Evolutionary conservation across 1,284 basidiomycete genomes (phyloP).

Genomic region (Austroboletus novae-zelandiae): DNA sequence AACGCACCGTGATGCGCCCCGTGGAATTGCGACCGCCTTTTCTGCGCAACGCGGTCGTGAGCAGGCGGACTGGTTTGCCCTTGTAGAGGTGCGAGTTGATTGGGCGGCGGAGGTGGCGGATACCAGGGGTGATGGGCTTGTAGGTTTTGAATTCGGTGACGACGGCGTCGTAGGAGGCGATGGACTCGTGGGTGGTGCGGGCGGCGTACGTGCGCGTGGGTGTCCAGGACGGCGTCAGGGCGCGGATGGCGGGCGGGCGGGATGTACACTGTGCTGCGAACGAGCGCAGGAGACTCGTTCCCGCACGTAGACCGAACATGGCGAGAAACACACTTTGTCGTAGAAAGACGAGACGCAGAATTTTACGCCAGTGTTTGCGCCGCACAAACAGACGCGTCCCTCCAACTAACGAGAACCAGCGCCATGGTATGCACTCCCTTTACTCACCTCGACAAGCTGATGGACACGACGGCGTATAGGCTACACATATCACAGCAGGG

Average conservation of each 20-base stretch:
- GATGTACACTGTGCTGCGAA: slow-evolving; percentile 6
- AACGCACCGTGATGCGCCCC: slow-evolving; percentile 88
- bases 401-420: slow-evolving; percentile 8
- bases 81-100: slow-evolving; percentile 81
- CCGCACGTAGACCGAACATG: slow-evolving; percentile 21
- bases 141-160: slow-evolving; percentile 80
- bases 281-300: slow-evolving; percentile 13
- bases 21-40: slow-evolving; percentile 85
- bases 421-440: slow-evolving; percentile 18
- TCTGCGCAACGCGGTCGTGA: slow-evolving; percentile 82
- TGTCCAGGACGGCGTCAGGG: background rate
- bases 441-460: slow-evolving; percentile 4
- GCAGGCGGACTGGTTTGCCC: slow-evolving; percentile 78
- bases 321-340: background rate
- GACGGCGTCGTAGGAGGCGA: slow-evolving; percentile 35
- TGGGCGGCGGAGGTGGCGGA: slow-evolving; percentile 85
- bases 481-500: slow-evolving; percentile 69
- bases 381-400: slow-evolving; percentile 34
- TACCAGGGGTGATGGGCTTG: slow-evolving; percentile 83
- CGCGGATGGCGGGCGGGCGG: slow-evolving; percentile 1
- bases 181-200: slow-evolving; percentile 18
- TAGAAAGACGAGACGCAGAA: too few relatives aligned
- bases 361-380: slow-evolving; percentile 24
- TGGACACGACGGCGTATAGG: slow-evolving; percentile 34
- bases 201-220: slow-evolving; percentile 37